These are phyloP conservation scores for Cercospora berteroae DNA, from an alignment of 2,329 filamentous ascomycete species.

Conservation along the genomic window DNA sequence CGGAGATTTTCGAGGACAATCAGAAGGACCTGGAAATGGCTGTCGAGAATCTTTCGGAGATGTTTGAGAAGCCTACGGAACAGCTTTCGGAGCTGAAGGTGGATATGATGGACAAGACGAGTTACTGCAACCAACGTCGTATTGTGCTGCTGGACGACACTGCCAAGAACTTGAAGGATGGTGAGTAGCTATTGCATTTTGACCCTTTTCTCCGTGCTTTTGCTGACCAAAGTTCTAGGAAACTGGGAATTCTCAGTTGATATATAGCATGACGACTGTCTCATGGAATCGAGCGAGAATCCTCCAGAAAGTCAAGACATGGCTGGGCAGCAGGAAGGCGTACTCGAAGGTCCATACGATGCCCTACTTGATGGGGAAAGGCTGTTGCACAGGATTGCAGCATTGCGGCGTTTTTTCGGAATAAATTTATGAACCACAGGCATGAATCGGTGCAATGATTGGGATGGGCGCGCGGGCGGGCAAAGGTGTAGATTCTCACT, in stretches of 20 bases:
- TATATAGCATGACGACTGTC: neutral
- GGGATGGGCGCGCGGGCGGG: neutral
- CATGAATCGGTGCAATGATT: conserved; percentile 5
- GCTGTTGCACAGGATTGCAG: neutral
- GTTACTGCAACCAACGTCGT: conserved; percentile 90
- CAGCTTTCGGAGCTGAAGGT: conserved; percentile 86
- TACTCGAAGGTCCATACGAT: no score
- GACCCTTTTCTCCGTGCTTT: neutral
- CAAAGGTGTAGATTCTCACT: neutral
- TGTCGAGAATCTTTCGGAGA: conserved; percentile 93
- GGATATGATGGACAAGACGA: conserved; percentile 97
- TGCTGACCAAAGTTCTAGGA: conserved; percentile 23
- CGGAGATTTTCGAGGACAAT: conserved; percentile 97
- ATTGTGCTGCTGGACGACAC: conserved; percentile 90
- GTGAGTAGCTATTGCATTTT: conserved; percentile 53
- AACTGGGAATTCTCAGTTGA: conserved; percentile 40
- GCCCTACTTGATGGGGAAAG: neutral
- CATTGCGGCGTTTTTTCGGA: neutral
- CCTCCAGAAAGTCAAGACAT: neutral
- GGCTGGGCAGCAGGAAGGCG: neutral
- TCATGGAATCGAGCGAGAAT: neutral
- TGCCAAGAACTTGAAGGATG: conserved; percentile 83
- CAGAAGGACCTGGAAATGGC: conserved; percentile 98
- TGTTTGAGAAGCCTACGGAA: conserved; percentile 96
- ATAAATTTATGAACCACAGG: conserved; percentile 4